phyloP scores from a whole-genome alignment of 2,329 filamentous ascomycete genomes.

The Aspergillus carbonarius region DNA sequence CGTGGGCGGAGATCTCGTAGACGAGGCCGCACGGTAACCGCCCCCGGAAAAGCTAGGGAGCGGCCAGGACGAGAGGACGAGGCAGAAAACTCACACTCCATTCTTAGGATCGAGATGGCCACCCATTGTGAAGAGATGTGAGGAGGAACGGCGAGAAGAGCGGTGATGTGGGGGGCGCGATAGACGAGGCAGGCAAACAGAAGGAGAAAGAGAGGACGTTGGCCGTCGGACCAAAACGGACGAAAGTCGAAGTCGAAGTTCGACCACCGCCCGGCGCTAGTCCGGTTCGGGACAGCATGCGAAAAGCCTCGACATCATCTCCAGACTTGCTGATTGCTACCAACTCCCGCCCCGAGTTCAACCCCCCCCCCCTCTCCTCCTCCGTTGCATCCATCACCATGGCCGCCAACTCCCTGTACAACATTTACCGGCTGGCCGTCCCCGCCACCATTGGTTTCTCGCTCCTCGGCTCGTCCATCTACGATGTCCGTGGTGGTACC shows the following conservation, averaged over 20 bases:
- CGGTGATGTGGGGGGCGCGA: conserved; percentile 11
- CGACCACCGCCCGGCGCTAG: conserved; percentile 32
- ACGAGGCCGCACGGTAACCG: conserved; percentile 11
- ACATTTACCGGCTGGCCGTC: conserved; percentile 56
- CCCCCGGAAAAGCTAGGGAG: conserved; percentile 10
- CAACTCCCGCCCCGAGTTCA: conserved; percentile 4
- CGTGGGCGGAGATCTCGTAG: background rate
- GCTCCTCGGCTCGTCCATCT: conserved; percentile 75
- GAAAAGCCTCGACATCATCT: conserved; percentile 40
- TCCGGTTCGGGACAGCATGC: conserved; percentile 32
- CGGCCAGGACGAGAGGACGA: background rate
- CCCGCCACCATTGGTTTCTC: conserved; percentile 69
- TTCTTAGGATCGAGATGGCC: conserved; percentile 43
- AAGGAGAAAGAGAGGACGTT: conserved; percentile 26
- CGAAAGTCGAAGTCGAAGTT: conserved; percentile 29
- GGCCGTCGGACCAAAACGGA: conserved; percentile 27
- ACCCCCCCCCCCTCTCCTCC: conserved; percentile 2
- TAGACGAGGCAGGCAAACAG: conserved; percentile 15
- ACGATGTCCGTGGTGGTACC: conserved; percentile 94
- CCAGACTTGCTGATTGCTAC: conserved; percentile 11
- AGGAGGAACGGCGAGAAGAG: conserved; percentile 15
- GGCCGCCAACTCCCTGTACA: conserved; percentile 45
- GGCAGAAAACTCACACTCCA: conserved; percentile 41
- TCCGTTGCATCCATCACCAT: conserved; percentile 37
- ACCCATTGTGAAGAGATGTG: conserved; percentile 36